Evolutionary conservation across 2,329 filamentous ascomycete species (phyloP).

Genomic region (Colletotrichum agaves): DNA sequence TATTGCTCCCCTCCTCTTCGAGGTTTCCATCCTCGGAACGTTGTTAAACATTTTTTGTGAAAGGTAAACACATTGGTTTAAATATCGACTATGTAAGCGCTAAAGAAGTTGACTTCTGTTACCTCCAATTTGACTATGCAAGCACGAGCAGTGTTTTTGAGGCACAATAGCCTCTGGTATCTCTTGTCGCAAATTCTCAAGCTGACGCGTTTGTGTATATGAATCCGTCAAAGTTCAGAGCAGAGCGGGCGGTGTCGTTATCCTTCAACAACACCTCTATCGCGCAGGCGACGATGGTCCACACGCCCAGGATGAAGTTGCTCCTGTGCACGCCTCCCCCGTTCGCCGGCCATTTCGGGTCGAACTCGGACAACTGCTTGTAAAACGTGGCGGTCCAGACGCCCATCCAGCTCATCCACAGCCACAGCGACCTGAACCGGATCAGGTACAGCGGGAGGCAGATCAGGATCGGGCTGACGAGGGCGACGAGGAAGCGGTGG

Average conservation of each 20-base stretch:
- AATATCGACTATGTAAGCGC: too few relatives aligned
- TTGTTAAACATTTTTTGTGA: too few relatives aligned
- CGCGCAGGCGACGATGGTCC: constrained; percentile 38
- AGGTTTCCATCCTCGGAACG: too few relatives aligned
- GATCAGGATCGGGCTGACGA: constrained; percentile 25
- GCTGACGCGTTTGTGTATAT: neutral
- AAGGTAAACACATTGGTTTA: too few relatives aligned
- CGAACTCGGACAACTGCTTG: constrained; percentile 38
- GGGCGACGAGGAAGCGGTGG: constrained; percentile 23
- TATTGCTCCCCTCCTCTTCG: too few relatives aligned
- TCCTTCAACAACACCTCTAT: constrained; percentile 40
- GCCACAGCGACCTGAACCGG: constrained; percentile 19
- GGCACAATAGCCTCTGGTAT: constrained; percentile 4
- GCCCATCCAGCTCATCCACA: constrained; percentile 32
- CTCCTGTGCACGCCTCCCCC: constrained; percentile 39
- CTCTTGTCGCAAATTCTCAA: neutral
- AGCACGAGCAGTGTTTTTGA: neutral
- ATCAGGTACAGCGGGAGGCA: constrained; percentile 28
- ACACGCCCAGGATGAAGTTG: constrained; percentile 40
- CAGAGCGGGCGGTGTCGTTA: neutral
- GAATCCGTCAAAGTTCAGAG: neutral
- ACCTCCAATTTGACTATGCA: too few relatives aligned
- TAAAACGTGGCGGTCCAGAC: constrained; percentile 22
- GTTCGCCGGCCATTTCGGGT: constrained; percentile 38
- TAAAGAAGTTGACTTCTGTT: too few relatives aligned